Evolutionary conservation across 2,329 filamentous ascomycete genomes (phyloP).

Genomic region (Chaetomium strumarium): DNA sequence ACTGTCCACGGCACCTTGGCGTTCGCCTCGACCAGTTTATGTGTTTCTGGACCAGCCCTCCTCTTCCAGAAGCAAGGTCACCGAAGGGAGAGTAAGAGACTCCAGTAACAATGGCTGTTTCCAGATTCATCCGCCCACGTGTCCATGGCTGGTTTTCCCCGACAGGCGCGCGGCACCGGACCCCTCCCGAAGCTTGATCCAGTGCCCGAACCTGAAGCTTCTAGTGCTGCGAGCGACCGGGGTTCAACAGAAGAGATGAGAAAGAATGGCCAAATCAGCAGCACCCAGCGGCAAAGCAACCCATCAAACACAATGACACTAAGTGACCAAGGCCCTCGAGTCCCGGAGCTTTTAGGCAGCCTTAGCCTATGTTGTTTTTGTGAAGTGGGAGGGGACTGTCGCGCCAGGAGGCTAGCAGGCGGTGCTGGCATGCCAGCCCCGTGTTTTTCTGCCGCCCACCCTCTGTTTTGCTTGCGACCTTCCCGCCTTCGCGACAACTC

Average conservation of each 20-base stretch:
- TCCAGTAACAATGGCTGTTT: neutral
- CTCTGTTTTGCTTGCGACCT: slow-evolving; percentile 20
- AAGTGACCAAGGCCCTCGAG: neutral
- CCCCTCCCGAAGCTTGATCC: neutral
- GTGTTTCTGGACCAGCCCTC: too few relatives aligned
- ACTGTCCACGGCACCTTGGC: too few relatives aligned
- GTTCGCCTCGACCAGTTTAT: too few relatives aligned
- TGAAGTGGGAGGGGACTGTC: neutral
- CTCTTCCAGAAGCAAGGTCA: neutral
- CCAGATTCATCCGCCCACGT: neutral
- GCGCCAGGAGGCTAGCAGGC: neutral
- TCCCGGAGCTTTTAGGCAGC: neutral
- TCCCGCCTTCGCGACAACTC: neutral
- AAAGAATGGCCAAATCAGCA: neutral
- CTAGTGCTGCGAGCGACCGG: neutral
- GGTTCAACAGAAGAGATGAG: neutral
- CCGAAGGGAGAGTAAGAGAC: neutral
- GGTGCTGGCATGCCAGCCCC: slow-evolving; percentile 16
- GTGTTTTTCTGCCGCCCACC: slow-evolving; percentile 21
- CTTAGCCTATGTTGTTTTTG: neutral
- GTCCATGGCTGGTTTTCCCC: neutral
- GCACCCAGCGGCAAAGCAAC: neutral
- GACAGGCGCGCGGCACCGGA: slow-evolving; percentile 11
- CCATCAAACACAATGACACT: neutral
- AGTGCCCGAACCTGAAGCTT: neutral